These are phyloP conservation scores for Emergomyces pasteurianus DNA, from an alignment of 2,329 filamentous ascomycete genomes.

Conservation along the genomic window DNA sequence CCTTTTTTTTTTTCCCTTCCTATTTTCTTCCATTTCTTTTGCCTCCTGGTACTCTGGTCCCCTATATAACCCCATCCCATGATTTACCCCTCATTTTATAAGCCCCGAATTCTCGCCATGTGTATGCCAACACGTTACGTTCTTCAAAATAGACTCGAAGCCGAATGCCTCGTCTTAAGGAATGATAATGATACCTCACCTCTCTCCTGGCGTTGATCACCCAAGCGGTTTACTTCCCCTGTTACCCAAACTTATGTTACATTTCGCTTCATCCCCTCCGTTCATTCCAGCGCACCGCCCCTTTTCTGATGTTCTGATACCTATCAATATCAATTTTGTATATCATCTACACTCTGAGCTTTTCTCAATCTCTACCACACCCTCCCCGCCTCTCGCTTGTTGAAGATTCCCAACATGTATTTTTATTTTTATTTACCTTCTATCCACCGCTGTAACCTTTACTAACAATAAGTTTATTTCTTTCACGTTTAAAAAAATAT, in stretches of 20 bases:
- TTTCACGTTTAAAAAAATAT: neutral
- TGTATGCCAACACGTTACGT: neutral
- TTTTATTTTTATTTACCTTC: neutral
- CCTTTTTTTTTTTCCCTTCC: neutral
- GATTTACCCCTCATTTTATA: neutral
- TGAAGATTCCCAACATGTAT: too few species aligned
- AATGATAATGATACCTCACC: neutral
- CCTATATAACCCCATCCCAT: constrained; percentile 3
- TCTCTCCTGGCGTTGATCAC: neutral
- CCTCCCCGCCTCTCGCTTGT: too few species aligned
- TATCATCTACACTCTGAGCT: constrained; percentile 6
- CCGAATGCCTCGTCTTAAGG: neutral
- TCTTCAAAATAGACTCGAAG: neutral
- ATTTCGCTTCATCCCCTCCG: neutral
- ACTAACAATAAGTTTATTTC: neutral
- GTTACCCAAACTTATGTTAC: neutral
- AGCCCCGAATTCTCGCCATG: neutral
- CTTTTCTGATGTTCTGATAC: neutral
- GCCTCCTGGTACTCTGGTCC: constrained; percentile 4
- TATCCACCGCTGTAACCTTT: neutral
- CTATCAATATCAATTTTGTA: too few species aligned
- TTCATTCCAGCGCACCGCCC: neutral
- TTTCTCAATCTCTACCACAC: constrained; percentile 11
- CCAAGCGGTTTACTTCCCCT: neutral
- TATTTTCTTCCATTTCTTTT: neutral